Base-by-base conservation (phyloP, 345 rosid species). In the Bruguiera parviflora region DNA sequence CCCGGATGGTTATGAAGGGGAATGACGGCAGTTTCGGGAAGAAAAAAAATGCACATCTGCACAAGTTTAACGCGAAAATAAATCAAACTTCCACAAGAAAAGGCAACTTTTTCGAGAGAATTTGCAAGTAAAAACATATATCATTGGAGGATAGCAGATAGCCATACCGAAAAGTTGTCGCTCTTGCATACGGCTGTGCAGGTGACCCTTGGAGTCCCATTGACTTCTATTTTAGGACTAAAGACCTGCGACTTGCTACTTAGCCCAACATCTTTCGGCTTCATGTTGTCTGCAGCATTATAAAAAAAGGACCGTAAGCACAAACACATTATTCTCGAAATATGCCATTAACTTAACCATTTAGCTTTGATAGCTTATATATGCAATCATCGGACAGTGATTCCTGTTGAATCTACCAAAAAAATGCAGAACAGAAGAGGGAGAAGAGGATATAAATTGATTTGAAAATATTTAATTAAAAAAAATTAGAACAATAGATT, bases 1-100 rank as follows among this genome's bases (percentile, higher is more conserved):
- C 64, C 92, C 0, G 96, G 96, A 78, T 89, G 96, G 49, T 89
- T 86, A 69, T 89, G 96, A 43, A 89, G 86, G 11, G 96, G 96
- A 75, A 89, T 89, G 11, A 83, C 88, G 3, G 77, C 91, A 2
- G 60, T 76, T 20, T 84, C 78, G 25, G 96, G 96, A 16, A 89
- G 89, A 66, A 87, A 87, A 80, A 89, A 87, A 4, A 89, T 56
- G 66, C 89, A 86, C 46, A 89, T 0, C 96, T 89, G 87, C 82
- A 35, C 20, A 55, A 53, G 22, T 39, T 31, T 13, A 58, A 19
- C 15, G 11, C 20, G 19, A 4, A 51, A 66, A 43, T 3, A 8
- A 3, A 63, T 65, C 70, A 69, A 11, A 55, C 64, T 43, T 43
- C 53, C 32, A 33, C 7, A 16, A 66, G 25, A 59, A 6, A 33